Base-by-base conservation (phyloP, 2,329 filamentous ascomycete genomes). In the Phaeoacremonium minimum region DNA sequence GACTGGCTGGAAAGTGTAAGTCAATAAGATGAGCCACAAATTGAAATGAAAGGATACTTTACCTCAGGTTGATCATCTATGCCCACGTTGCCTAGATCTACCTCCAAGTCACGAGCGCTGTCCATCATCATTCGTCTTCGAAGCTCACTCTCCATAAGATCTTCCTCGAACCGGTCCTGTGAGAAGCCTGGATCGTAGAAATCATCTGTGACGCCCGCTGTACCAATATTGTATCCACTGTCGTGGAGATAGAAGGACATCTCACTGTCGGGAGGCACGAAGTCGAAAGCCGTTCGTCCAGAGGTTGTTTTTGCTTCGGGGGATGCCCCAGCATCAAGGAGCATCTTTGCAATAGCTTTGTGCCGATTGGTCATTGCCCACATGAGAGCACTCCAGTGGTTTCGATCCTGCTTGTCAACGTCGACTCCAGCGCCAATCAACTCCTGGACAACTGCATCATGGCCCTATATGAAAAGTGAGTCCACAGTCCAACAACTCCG, bases 301-400 rank as follows among this genome's bases (percentile, higher is more conserved):
- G 87, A 90, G 0, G 88, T 93, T 2, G 93, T 97, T 58, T 94
- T 95, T 48, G 95, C 85, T 52, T 97, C 91, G 4, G 90, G 85
- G n/a, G 90, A 95, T 15, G 93, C 93, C 13, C 90, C 90, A 52
- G 93, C 87, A 57, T 98, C 91, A 20, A 98, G 75, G 13, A 98
- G 69, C 9, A 89, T 73, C 62, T 97, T 97, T 22, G 91, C 90
- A 48, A 98, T 98, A 32, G 82, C 83, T 64, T 97, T 97, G 64
- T 98, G 93, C 39, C 90, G 73, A 61, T 98, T 98, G 38, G 93
- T 98, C 87, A 97, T 97, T 33, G 93, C 91, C 93, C 93, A 98
- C 90, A 98, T 98, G 43, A 98, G 72, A 12, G 93, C 87, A 52
- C 87, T 97, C 93, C 93, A 98, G 55, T 94, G 85, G 56, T 97